Evolutionary conservation across 768 basidiomycete genomes (phyloP).

Genomic region (Tremella fuciformis): DNA sequence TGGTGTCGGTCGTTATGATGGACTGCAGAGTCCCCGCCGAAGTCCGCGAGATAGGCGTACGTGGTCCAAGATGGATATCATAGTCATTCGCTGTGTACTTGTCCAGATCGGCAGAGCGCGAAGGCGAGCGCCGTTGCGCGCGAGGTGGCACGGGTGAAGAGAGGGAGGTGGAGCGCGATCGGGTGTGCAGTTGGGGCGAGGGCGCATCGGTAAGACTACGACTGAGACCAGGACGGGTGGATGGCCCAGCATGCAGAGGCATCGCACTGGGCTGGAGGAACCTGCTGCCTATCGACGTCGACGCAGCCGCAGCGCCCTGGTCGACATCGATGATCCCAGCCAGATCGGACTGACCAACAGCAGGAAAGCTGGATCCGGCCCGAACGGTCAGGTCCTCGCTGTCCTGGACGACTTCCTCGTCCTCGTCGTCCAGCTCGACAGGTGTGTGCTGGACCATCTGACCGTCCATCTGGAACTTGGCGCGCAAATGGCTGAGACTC

Average conservation of each 20-base stretch:
- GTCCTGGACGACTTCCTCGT: slow-evolving; percentile 51
- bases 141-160: slow-evolving; percentile 44
- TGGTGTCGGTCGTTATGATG: slow-evolving; percentile 17
- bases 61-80: neutral
- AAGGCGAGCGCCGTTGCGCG: slow-evolving; percentile 39
- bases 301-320: slow-evolving; percentile 8
- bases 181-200: slow-evolving; percentile 8
- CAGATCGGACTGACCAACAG: neutral
- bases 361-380: slow-evolving; percentile 30
- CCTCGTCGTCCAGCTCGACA: slow-evolving; percentile 34
- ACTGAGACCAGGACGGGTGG: slow-evolving; percentile 10
- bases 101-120: slow-evolving; percentile 48
- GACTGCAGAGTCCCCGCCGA: slow-evolving; percentile 13
- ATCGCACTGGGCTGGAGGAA: slow-evolving; percentile 22
- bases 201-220: slow-evolving; percentile 15
- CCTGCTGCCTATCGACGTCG: slow-evolving; percentile 8
- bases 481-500: slow-evolving; percentile 30
- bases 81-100: slow-evolving; percentile 37
- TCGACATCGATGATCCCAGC: slow-evolving; percentile 3
- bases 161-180: slow-evolving; percentile 37
- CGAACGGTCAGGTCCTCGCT: slow-evolving; percentile 67
- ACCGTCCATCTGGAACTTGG: slow-evolving; percentile 6
- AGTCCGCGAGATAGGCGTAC: slow-evolving; percentile 7
- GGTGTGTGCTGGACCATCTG: slow-evolving; percentile 8
- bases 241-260: slow-evolving; percentile 12